A percentile compares a stretch with the other conserved stretches of the same genome.
Evolutionary conservation across 2,329 filamentous ascomycete species (phyloP).

Genomic region (Fusarium mundagurra): DNA sequence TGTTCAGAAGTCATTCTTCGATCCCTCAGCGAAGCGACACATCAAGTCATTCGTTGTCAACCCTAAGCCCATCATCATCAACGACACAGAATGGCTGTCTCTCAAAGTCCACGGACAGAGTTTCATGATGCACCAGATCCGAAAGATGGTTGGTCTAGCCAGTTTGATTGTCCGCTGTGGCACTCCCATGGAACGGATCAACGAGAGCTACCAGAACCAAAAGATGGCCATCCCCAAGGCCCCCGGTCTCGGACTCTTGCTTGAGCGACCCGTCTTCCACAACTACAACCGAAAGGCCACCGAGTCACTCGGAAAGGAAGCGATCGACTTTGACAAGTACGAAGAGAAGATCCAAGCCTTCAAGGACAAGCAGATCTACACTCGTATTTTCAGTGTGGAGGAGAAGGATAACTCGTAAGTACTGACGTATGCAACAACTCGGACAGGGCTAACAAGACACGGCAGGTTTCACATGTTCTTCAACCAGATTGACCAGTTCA

Average conservation of each 20-base stretch:
- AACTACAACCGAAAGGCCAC: constrained; percentile 82
- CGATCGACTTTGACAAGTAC: constrained; percentile 82
- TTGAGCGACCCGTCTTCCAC: constrained; percentile 92
- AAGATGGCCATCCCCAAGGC: constrained; percentile 93
- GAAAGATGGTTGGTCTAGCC: constrained; percentile 98
- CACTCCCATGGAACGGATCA: constrained; percentile 75
- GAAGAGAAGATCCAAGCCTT: constrained; percentile 85
- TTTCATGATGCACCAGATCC: constrained; percentile 99
- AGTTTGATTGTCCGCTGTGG: constrained; percentile 86
- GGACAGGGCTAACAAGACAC: constrained; percentile 18
- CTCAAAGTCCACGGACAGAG: constrained; percentile 96
- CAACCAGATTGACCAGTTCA: constrained; percentile 81
- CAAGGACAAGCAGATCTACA: constrained; percentile 92
- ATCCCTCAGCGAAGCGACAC: constrained; percentile 86
- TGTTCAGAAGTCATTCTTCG: constrained; percentile 82
- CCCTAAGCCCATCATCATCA: constrained; percentile 80
- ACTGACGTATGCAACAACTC: background rate
- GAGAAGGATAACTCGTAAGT: constrained; percentile 87
- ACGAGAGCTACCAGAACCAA: constrained; percentile 75
- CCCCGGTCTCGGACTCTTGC: constrained; percentile 84
- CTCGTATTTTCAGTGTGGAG: constrained; percentile 89
- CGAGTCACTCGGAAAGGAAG: constrained; percentile 69
- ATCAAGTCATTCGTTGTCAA: constrained; percentile 93
- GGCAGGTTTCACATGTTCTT: constrained; percentile 79
- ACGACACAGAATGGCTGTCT: constrained; percentile 93